phyloP scores from a whole-genome alignment of 495 filamentous ascomycete genomes.

The Penicillium angulare region DNA sequence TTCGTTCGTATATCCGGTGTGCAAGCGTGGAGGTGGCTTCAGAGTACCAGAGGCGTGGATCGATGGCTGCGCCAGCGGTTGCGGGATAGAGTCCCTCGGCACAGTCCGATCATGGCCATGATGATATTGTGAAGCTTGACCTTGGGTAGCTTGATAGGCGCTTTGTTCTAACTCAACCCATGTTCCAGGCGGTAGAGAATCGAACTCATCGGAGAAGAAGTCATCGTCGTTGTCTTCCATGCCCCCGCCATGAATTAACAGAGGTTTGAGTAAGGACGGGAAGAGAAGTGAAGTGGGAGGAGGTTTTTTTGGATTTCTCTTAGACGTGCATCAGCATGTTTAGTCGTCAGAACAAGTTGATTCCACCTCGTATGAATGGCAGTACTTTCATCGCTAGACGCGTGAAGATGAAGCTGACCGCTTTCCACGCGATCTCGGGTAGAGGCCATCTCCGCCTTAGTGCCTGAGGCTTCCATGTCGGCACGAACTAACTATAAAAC shows the following conservation, averaged over 20 bases:
- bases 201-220: slow-evolving; percentile 64
- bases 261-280: background rate
- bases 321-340: background rate
- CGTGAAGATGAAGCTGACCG: slow-evolving; percentile 11
- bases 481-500: too few species aligned
- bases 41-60: slow-evolving; percentile 16
- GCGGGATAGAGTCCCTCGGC: slow-evolving; percentile 1
- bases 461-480: background rate
- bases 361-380: background rate
- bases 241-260: slow-evolving; percentile 48
- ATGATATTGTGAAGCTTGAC: slow-evolving; percentile 16
- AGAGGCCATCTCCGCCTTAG: background rate
- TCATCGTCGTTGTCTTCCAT: slow-evolving; percentile 64
- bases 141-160: slow-evolving; percentile 53
- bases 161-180: slow-evolving; percentile 55
- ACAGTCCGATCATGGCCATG: background rate
- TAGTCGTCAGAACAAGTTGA: background rate
- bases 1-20: slow-evolving; percentile 46
- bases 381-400: background rate
- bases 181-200: slow-evolving; percentile 52
- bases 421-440: background rate
- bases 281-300: background rate
- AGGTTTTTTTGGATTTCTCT: background rate
- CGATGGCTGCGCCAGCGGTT: slow-evolving; percentile 5
- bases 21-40: slow-evolving; percentile 31